phyloP scores from a whole-genome alignment of 2,329 filamentous ascomycete genomes.

The Penicillium sp. region DNA sequence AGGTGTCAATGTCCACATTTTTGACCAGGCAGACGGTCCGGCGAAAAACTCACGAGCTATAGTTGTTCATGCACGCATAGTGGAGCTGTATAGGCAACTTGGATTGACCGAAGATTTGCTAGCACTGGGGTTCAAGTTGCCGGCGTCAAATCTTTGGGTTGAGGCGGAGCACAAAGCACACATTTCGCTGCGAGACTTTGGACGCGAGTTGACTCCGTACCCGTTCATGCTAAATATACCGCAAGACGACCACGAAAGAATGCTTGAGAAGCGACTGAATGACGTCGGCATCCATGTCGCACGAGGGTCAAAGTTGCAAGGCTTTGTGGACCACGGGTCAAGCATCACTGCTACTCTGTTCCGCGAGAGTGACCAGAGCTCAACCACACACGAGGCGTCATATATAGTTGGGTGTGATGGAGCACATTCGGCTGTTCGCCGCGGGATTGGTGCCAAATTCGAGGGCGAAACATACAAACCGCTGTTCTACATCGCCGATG shows the following conservation, averaged over 20 bases:
- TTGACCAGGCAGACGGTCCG: slow-evolving; percentile 47
- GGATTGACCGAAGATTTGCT: slow-evolving; percentile 41
- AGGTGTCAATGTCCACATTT: slow-evolving; percentile 38
- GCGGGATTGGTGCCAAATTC: slow-evolving; percentile 41
- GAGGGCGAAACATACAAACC: slow-evolving; percentile 47
- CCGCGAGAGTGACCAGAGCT: slow-evolving; percentile 15
- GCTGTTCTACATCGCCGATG: slow-evolving; percentile 49
- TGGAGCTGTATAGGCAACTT: slow-evolving; percentile 54
- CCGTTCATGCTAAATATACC: slow-evolving; percentile 30
- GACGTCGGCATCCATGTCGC: slow-evolving; percentile 31
- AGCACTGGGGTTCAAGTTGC: slow-evolving; percentile 38
- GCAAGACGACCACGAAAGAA: slow-evolving; percentile 32
- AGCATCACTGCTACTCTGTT: slow-evolving; percentile 27
- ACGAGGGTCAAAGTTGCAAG: slow-evolving; percentile 27
- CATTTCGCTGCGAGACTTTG: slow-evolving; percentile 28
- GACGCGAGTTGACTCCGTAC: slow-evolving; percentile 30
- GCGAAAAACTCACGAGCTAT: slow-evolving; percentile 42
- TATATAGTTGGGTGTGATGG: slow-evolving; percentile 57
- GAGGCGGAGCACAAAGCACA: slow-evolving; percentile 23
- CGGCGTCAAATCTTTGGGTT: slow-evolving; percentile 41
- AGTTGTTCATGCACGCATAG: slow-evolving; percentile 50
- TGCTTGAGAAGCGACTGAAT: slow-evolving; percentile 31
- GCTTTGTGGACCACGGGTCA: slow-evolving; percentile 25
- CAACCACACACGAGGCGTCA: slow-evolving; percentile 32
- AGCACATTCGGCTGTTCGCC: slow-evolving; percentile 51